These are phyloP conservation scores for Trichoderma asperelloides DNA, from an alignment of 495 filamentous ascomycete species.

Conservation along the genomic window DNA sequence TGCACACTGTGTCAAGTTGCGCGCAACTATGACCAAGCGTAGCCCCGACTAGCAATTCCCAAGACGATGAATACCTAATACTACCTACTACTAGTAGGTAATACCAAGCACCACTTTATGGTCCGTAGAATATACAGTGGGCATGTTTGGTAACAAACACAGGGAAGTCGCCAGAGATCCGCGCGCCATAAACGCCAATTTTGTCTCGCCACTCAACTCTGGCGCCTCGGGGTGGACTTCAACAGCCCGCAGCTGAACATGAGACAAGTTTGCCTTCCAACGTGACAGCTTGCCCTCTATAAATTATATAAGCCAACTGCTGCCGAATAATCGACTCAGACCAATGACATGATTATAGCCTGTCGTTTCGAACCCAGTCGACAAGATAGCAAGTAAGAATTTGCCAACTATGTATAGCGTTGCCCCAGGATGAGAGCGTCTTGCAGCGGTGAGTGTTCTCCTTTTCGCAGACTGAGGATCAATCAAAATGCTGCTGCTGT, in stretches of 20 bases:
- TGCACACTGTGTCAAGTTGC: neutral
- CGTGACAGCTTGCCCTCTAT: neutral
- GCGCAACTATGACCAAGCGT: neutral
- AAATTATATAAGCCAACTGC: neutral
- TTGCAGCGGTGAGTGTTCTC: neutral
- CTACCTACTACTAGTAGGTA: too few species aligned
- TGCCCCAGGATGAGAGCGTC: neutral
- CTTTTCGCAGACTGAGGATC: neutral
- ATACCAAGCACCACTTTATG: neutral
- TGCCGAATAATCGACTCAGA: neutral
- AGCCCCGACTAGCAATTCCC: neutral
- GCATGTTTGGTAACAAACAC: neutral
- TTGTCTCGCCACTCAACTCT: neutral
- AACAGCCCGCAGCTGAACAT: neutral
- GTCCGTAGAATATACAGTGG: neutral
- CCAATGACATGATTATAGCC: neutral
- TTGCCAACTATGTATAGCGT: neutral
- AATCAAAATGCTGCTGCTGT: neutral
- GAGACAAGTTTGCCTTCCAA: neutral
- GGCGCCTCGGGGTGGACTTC: neutral
- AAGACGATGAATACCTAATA: neutral
- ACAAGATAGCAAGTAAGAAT: neutral
- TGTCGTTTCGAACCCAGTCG: neutral
- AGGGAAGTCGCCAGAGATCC: neutral
- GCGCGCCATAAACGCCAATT: neutral